phyloP scores from a whole-genome alignment of 179 eudicot species.

The Carnegiea gigantea region DNA sequence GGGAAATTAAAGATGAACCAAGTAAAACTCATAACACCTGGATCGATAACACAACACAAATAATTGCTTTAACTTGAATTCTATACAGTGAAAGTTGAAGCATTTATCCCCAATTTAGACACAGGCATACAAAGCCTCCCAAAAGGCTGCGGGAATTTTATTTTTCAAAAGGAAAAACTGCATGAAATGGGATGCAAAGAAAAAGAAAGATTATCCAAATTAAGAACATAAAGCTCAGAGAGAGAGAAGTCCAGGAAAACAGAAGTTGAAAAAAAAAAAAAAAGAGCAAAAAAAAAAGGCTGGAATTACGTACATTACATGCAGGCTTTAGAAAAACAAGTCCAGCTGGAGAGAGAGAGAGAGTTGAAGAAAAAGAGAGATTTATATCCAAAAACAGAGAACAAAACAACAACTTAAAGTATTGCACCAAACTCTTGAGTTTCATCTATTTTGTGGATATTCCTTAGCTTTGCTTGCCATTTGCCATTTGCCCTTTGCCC shows the following conservation, averaged over 20 bases:
- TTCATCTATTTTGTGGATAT: conserved; percentile 9
- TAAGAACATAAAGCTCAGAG: conserved; percentile 1
- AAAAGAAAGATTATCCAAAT: not conserved
- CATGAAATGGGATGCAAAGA: not conserved
- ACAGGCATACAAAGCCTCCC: not conserved
- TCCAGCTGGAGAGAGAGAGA: conserved; percentile 13
- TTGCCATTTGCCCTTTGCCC: not conserved
- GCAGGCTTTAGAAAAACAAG: not conserved
- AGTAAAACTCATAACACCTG: not conserved
- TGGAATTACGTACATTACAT: not conserved
- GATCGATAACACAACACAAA: not conserved
- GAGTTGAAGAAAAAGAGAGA: not conserved
- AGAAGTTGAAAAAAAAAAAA: not conserved
- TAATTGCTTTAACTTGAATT: not conserved
- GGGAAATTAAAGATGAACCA: not conserved
- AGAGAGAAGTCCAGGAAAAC: not conserved
- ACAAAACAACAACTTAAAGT: not conserved
- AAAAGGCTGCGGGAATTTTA: not conserved
- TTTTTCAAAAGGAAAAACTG: not conserved
- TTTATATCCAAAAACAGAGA: not conserved
- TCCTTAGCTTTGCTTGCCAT: not conserved
- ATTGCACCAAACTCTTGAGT: conserved; percentile 1
- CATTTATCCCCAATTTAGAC: not conserved
- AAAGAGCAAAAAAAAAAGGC: not conserved
- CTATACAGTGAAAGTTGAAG: not conserved